Conservation (phyloP, 192 early-diverging fungal species). For the Coemansia asiatica region DNA sequence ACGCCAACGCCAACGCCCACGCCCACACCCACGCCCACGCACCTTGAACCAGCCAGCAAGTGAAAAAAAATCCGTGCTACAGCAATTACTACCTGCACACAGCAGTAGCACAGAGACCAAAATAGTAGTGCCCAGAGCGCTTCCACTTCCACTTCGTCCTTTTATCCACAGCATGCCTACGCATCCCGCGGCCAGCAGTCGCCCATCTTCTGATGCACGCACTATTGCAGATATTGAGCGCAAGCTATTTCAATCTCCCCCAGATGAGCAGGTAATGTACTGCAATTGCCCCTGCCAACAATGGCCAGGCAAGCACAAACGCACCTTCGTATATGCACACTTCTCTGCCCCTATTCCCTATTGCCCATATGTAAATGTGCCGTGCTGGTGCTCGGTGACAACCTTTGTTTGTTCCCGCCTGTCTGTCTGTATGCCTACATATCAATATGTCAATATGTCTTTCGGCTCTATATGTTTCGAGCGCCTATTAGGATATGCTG, state of each 20-base stretch:
- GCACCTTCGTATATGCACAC: constrained; percentile 27
- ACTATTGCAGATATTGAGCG: constrained; percentile 47
- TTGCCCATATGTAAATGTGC: background rate
- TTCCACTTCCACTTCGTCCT: background rate
- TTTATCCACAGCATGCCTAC: constrained; percentile 4
- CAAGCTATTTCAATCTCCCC: constrained; percentile 27
- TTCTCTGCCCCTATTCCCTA: constrained; percentile 2
- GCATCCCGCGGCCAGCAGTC: background rate
- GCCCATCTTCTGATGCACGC: constrained; percentile 13
- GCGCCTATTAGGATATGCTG: background rate
- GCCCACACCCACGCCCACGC: too few species aligned
- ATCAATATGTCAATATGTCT: background rate
- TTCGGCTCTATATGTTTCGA: background rate
- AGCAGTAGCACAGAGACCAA: background rate
- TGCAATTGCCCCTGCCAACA: constrained; percentile 8
- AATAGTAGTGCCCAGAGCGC: constrained; percentile 1
- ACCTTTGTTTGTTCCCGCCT: background rate
- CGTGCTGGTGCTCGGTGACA: background rate
- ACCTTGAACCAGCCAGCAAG: background rate
- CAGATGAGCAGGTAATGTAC: constrained; percentile 33
- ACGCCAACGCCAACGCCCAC: too few species aligned
- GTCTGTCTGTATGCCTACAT: background rate
- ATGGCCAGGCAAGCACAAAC: constrained; percentile 14
- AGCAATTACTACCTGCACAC: background rate
- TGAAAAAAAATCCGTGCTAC: background rate